Percentiles rank a stretch among this genome's conserved stretches.
Conservation (phyloP, 2,329 filamentous ascomycete genomes). For the Neocucurbitaria cava region DNA sequence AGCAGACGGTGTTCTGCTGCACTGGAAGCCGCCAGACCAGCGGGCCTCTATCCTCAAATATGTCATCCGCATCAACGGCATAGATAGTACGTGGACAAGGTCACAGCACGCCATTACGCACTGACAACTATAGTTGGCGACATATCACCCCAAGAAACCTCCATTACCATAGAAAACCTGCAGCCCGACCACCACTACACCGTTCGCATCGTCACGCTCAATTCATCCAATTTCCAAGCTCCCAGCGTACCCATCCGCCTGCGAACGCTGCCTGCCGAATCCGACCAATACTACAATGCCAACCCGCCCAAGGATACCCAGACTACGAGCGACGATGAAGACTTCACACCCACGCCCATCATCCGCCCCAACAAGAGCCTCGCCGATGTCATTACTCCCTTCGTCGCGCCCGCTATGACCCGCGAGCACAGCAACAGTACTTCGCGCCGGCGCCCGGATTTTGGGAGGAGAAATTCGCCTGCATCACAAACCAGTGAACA, state of each 20-base stretch:
- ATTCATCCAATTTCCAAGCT: conserved; percentile 89
- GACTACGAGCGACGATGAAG: conserved; percentile 48
- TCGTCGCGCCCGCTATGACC: conserved; percentile 65
- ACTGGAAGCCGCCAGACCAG: conserved; percentile 81
- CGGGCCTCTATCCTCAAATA: conserved; percentile 80
- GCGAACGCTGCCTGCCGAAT: conserved; percentile 65
- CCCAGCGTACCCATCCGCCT: conserved; percentile 86
- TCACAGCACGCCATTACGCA: conserved; percentile 5
- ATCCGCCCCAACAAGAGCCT: conserved; percentile 60
- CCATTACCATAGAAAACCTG: conserved; percentile 89
- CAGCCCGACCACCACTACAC: conserved; percentile 91
- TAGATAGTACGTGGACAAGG: conserved; percentile 70
- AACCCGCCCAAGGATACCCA: conserved; percentile 58
- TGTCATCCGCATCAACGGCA: conserved; percentile 90
- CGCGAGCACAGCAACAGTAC: conserved; percentile 70
- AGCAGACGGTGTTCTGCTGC: conserved; percentile 83
- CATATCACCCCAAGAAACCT: conserved; percentile 78
- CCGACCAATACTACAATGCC: conserved; percentile 56
- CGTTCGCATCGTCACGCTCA: conserved; percentile 89
- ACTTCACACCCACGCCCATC: conserved; percentile 59
- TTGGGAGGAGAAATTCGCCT: conserved; percentile 78
- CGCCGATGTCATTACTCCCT: conserved; percentile 68
- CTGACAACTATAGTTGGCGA: conserved; percentile 72
- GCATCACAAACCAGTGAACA: conserved; percentile 60
- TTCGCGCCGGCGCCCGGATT: conserved; percentile 68